A percentile compares a stretch with the other conserved stretches of the same genome.
Evolutionary conservation across 495 filamentous ascomycete genomes (phyloP).

Genomic region (Trichoderma erinaceum): DNA sequence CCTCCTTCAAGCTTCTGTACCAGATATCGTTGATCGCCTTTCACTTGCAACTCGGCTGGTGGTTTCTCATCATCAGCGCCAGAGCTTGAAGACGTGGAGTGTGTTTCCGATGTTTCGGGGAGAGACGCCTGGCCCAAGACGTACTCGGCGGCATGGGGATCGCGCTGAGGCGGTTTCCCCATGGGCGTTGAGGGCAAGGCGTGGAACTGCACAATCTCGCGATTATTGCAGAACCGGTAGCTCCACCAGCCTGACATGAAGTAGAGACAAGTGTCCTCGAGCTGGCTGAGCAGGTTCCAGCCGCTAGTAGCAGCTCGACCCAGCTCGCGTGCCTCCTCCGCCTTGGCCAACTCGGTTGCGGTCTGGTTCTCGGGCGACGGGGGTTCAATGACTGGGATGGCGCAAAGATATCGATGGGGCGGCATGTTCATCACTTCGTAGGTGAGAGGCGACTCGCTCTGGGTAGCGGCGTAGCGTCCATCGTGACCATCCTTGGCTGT

Average conservation of each 20-base stretch:
- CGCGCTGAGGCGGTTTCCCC: slow-evolving; percentile 64
- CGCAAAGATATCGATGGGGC: slow-evolving; percentile 71
- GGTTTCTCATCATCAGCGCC: slow-evolving; percentile 23
- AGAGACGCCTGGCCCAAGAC: slow-evolving; percentile 56
- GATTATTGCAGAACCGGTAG: slow-evolving; percentile 91
- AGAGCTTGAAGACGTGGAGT: slow-evolving; percentile 27
- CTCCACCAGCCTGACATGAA: slow-evolving; percentile 94
- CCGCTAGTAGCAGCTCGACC: slow-evolving; percentile 76
- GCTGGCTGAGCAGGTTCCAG: slow-evolving; percentile 80
- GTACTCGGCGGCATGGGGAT: slow-evolving; percentile 71
- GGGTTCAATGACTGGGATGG: slow-evolving; percentile 64
- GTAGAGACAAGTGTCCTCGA: slow-evolving; percentile 85
- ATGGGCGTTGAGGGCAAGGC: slow-evolving; percentile 58
- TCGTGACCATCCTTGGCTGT: slow-evolving; percentile 7
- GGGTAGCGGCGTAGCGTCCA: slow-evolving; percentile 19
- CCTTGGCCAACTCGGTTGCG: slow-evolving; percentile 55
- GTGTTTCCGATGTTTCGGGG: slow-evolving; percentile 26
- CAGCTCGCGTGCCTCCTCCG: slow-evolving; percentile 79
- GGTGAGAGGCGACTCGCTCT: slow-evolving; percentile 34
- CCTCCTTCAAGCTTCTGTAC: slow-evolving; percentile 82
- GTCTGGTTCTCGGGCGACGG: slow-evolving; percentile 51
- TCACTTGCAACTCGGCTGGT: slow-evolving; percentile 66
- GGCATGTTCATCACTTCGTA: slow-evolving; percentile 71
- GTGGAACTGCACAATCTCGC: slow-evolving; percentile 87
- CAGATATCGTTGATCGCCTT: slow-evolving; percentile 82